These are phyloP conservation scores for Boletus semigastroideus DNA, from an alignment of 1,284 basidiomycete species.

Conservation along the genomic window DNA sequence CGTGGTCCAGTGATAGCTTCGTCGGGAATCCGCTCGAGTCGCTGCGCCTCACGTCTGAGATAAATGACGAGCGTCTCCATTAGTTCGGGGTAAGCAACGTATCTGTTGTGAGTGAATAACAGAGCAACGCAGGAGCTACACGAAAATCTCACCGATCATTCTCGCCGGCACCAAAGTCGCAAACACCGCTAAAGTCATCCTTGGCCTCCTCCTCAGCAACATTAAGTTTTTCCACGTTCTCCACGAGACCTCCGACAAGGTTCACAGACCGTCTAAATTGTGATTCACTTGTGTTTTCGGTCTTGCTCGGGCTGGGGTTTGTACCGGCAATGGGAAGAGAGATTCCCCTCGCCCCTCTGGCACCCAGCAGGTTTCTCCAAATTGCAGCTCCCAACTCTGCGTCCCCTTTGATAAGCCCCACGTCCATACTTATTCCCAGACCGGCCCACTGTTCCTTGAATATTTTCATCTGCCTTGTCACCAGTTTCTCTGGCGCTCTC, in stretches of 20 bases:
- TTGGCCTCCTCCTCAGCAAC: conserved; percentile 54
- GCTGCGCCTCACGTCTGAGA: conserved; percentile 71
- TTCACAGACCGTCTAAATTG: conserved; percentile 63
- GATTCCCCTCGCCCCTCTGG: conserved; percentile 69
- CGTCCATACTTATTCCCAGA: conserved; percentile 78
- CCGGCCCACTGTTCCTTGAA: conserved; percentile 94
- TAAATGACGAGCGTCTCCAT: conserved; percentile 80
- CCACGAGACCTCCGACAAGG: conserved; percentile 59
- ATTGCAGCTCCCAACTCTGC: conserved; percentile 82
- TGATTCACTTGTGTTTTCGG: not conserved
- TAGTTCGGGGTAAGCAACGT: conserved; percentile 73
- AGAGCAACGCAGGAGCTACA: not conserved
- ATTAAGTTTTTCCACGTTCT: conserved; percentile 56
- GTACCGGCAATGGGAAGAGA: conserved; percentile 30
- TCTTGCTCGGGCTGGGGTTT: conserved; percentile 5
- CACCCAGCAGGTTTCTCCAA: conserved; percentile 92
- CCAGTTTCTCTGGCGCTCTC: conserved; percentile 74
- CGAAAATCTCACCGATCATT: conserved; percentile 31
- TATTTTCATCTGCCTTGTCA: conserved; percentile 89
- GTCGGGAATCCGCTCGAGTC: conserved; percentile 75
- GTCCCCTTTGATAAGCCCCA: conserved; percentile 74
- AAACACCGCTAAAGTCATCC: conserved; percentile 71
- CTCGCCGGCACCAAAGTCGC: conserved; percentile 63
- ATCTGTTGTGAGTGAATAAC: conserved; percentile 44
- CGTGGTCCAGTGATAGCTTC: conserved; percentile 54